A percentile compares a stretch with the other conserved stretches of the same genome.
Conservation (phyloP, 352 stramenopile genomes). For the Pythium dissimile region DNA sequence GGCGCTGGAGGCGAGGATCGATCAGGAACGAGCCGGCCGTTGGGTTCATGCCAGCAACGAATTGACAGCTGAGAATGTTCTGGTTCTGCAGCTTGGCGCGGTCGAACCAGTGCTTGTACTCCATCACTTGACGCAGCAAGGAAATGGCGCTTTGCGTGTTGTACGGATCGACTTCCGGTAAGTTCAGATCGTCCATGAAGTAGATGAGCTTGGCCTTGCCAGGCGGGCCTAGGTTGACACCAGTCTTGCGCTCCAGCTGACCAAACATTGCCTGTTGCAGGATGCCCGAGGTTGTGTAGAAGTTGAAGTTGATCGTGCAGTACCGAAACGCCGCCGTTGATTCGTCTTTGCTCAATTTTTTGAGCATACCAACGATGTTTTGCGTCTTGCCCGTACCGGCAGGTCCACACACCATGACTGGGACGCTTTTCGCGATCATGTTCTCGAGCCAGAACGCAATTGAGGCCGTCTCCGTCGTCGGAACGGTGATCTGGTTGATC, state of each 20-base stretch:
- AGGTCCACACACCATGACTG: slow-evolving; percentile 93
- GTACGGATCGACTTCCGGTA: slow-evolving; percentile 94
- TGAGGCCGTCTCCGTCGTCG: slow-evolving; percentile 93
- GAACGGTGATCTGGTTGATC: slow-evolving; percentile 90
- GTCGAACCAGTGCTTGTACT: slow-evolving; percentile 94
- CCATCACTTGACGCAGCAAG: slow-evolving; percentile 94
- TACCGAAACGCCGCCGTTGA: slow-evolving; percentile 79
- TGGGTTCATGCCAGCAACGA: slow-evolving; percentile 96
- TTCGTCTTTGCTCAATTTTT: slow-evolving; percentile 89
- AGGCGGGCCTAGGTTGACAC: slow-evolving; percentile 91
- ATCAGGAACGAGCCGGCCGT: slow-evolving; percentile 93
- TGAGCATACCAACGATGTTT: slow-evolving; percentile 93
- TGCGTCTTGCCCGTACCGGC: slow-evolving; percentile 95
- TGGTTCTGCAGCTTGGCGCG: slow-evolving; percentile 91
- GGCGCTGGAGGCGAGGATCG: slow-evolving; percentile 92
- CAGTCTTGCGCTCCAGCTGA: slow-evolving; percentile 95
- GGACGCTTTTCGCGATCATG: slow-evolving; percentile 86
- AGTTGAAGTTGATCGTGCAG: slow-evolving; percentile 97
- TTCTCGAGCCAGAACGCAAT: slow-evolving; percentile 96
- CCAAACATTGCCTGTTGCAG: slow-evolving; percentile 92
- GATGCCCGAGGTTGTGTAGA: slow-evolving; percentile 94
- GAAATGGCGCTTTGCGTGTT: slow-evolving; percentile 96
- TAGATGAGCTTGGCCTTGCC: slow-evolving; percentile 94
- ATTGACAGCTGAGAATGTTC: slow-evolving; percentile 94
- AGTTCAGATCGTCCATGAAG: slow-evolving; percentile 97